A percentile compares a stretch with the other conserved stretches of the same genome.
Evolutionary conservation across 2,329 filamentous ascomycete species (phyloP).

Genomic region (Curvularia sp.): DNA sequence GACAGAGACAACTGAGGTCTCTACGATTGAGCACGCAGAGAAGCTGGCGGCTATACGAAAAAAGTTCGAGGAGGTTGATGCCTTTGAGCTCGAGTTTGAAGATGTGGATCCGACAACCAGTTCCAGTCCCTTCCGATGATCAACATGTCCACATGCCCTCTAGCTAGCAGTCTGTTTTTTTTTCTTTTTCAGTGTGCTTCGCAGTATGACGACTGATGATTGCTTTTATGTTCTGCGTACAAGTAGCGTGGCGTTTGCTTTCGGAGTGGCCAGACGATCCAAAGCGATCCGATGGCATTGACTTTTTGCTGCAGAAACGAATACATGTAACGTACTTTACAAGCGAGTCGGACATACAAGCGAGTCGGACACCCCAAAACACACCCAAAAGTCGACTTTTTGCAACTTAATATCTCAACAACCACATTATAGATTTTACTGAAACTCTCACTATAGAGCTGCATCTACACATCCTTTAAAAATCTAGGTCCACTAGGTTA

Average conservation of each 20-base stretch:
- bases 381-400: too few relatives aligned
- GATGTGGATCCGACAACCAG: conserved; percentile 52
- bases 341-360: too few relatives aligned
- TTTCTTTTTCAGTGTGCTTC: background rate
- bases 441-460: too few relatives aligned
- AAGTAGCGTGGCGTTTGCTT: conserved; percentile 13
- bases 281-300: background rate
- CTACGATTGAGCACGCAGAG: conserved; percentile 34
- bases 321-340: too few relatives aligned
- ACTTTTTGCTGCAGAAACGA: background rate
- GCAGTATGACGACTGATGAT: conserved; percentile 15
- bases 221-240: conserved; percentile 5
- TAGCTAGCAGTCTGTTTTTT: background rate
- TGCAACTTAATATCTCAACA: too few relatives aligned
- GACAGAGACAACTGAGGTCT: conserved; percentile 37
- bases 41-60: conserved; percentile 55
- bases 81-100: conserved; percentile 61
- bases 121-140: conserved; percentile 52
- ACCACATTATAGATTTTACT: too few relatives aligned
- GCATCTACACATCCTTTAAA: too few relatives aligned
- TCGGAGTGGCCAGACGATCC: background rate
- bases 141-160: too few relatives aligned
- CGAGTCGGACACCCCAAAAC: too few relatives aligned
- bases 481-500: too few relatives aligned
- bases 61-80: conserved; percentile 60